Evolutionary conservation across 2,329 filamentous ascomycete species (phyloP).

Genomic region (Pseudomassariella vexata): DNA sequence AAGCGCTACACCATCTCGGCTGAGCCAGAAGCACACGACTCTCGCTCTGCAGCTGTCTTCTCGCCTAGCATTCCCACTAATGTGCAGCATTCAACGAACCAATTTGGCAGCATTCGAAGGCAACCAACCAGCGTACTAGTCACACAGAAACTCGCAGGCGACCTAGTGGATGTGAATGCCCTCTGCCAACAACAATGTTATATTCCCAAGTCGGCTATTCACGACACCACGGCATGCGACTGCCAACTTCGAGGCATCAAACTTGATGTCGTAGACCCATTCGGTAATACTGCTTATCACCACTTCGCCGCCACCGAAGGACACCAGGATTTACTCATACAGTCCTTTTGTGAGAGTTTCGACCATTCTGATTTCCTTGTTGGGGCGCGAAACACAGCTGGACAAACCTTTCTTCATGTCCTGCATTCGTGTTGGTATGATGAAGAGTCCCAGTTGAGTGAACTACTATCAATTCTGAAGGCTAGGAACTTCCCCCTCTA

Average conservation of each 20-base stretch:
- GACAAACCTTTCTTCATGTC: slow-evolving; percentile 25
- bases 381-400: slow-evolving; percentile 18
- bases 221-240: too few relatives aligned
- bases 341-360: slow-evolving; percentile 12
- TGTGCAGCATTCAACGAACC: too few relatives aligned
- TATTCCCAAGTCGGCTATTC: too few relatives aligned
- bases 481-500: slow-evolving; percentile 16
- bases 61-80: too few relatives aligned
- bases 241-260: too few relatives aligned
- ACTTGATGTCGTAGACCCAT: too few relatives aligned
- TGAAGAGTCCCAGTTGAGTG: slow-evolving; percentile 12
- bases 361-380: slow-evolving; percentile 18
- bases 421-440: slow-evolving; percentile 24
- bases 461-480: slow-evolving; percentile 15
- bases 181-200: too few relatives aligned
- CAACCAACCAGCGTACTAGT: too few relatives aligned
- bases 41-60: too few relatives aligned
- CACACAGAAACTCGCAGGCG: too few relatives aligned
- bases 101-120: too few relatives aligned
- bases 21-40: slow-evolving; percentile 14
- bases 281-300: slow-evolving; percentile 49
- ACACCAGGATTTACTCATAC: slow-evolving; percentile 13
- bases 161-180: too few relatives aligned
- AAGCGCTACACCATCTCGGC: slow-evolving; percentile 24
- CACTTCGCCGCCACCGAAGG: slow-evolving; percentile 13